A percentile compares a stretch with the other conserved stretches of the same genome.
Evolutionary conservation across 805 yeast genomes (phyloP).

Genomic region (Pichia paraexigua): DNA sequence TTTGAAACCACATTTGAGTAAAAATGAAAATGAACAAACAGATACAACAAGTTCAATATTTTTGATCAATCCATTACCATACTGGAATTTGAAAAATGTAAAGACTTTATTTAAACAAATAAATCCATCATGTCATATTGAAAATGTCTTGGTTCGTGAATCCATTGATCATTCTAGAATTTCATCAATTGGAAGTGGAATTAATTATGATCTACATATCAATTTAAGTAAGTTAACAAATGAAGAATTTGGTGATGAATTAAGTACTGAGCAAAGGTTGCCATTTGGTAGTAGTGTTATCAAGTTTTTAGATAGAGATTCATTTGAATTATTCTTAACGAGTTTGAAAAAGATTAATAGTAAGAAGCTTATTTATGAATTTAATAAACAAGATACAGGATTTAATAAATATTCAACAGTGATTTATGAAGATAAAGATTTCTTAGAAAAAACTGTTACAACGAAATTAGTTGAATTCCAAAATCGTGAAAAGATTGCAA

Average conservation of each 20-base stretch:
- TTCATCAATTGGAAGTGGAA: constrained; percentile 6
- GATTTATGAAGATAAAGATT: constrained; percentile 39
- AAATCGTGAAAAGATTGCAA: constrained; percentile 55
- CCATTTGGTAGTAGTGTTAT: constrained; percentile 72
- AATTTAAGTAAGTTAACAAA: constrained; percentile 54
- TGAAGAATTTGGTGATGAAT: constrained; percentile 32
- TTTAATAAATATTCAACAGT: constrained; percentile 36
- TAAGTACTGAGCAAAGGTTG: constrained; percentile 33
- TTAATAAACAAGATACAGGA: constrained; percentile 24
- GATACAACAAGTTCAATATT: constrained; percentile 55
- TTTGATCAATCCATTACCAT: constrained; percentile 66
- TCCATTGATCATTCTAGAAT: constrained; percentile 23
- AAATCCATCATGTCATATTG: constrained; percentile 59
- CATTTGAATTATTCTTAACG: constrained; percentile 54
- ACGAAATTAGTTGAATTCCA: constrained; percentile 61
- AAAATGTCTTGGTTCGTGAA: constrained; percentile 29
- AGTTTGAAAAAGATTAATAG: constrained; percentile 46
- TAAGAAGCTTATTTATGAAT: background rate
- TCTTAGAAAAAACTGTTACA: constrained; percentile 49
- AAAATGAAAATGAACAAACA: constrained; percentile 28
- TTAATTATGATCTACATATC: constrained; percentile 35
- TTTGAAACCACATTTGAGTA: constrained; percentile 54
- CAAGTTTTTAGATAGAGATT: constrained; percentile 64
- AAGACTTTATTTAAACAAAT: constrained; percentile 51
- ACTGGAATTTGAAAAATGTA: constrained; percentile 43